A percentile compares a stretch with the other conserved stretches of the same genome.
These are phyloP conservation scores for Corchorus capsularis DNA, from an alignment of 345 rosid genomes.

Conservation along the genomic window DNA sequence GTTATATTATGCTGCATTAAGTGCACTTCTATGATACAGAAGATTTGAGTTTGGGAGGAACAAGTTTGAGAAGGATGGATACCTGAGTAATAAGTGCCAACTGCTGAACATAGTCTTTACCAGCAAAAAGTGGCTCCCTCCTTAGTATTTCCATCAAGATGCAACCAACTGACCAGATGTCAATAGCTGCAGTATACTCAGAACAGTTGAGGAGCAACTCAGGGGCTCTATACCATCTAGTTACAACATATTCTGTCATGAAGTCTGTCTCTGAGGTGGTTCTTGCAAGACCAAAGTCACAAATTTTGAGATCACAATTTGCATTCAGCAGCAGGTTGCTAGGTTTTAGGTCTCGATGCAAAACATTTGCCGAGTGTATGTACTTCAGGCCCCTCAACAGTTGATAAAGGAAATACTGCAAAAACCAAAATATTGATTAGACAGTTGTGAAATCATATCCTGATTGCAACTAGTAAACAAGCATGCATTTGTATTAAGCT, in stretches of 20 bases:
- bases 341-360: constrained; percentile 89
- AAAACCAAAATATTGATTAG: constrained; percentile 13
- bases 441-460: neutral
- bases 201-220: constrained; percentile 76
- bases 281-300: constrained; percentile 92
- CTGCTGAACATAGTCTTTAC: constrained; percentile 91
- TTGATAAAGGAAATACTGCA: constrained; percentile 85
- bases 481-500: neutral
- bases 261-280: constrained; percentile 84
- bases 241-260: constrained; percentile 87
- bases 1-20: neutral
- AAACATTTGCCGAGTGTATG: constrained; percentile 80
- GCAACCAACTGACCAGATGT: constrained; percentile 97
- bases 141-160: constrained; percentile 76
- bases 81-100: constrained; percentile 82
- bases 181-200: constrained; percentile 79
- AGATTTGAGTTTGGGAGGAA: constrained; percentile 6
- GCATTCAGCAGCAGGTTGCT: constrained; percentile 77
- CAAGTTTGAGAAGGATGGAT: constrained; percentile 18
- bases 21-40: neutral
- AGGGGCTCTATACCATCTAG: constrained; percentile 82
- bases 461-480: neutral
- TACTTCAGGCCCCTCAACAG: constrained; percentile 78
- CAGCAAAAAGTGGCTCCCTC: constrained; percentile 80
- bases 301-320: constrained; percentile 70